These are phyloP conservation scores for Penicillium sp. DNA, from an alignment of 2,329 filamentous ascomycete species.

Conservation along the genomic window DNA sequence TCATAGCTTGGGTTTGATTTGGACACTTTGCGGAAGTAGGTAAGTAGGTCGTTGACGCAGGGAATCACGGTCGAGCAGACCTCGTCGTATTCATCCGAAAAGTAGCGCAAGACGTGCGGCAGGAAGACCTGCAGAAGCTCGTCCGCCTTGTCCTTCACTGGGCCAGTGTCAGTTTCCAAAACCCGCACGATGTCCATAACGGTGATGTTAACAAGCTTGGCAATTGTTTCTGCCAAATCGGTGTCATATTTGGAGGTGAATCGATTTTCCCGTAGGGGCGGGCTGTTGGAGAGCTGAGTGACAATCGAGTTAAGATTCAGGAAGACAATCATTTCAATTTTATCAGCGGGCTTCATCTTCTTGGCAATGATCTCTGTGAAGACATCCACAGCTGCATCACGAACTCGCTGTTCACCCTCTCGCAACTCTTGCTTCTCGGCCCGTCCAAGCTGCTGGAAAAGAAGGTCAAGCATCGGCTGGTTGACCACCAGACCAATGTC, in stretches of 20 bases:
- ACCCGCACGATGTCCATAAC: slow-evolving; percentile 84
- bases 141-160: slow-evolving; percentile 71
- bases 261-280: slow-evolving; percentile 74
- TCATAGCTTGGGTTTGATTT: slow-evolving; percentile 64
- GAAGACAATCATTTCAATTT: slow-evolving; percentile 90
- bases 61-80: slow-evolving; percentile 95
- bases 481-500: slow-evolving; percentile 94
- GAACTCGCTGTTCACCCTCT: slow-evolving; percentile 76
- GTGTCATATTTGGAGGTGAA: slow-evolving; percentile 88
- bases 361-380: slow-evolving; percentile 95
- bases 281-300: slow-evolving; percentile 78
- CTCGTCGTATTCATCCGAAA: slow-evolving; percentile 97
- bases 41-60: slow-evolving; percentile 86
- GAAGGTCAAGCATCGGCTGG: slow-evolving; percentile 76
- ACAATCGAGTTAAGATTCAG: slow-evolving; percentile 85
- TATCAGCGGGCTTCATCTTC: slow-evolving; percentile 94
- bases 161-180: slow-evolving; percentile 66
- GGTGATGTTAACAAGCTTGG: slow-evolving; percentile 90
- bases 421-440: slow-evolving; percentile 59
- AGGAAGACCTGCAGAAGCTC: slow-evolving; percentile 77
- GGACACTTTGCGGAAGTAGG: slow-evolving; percentile 80
- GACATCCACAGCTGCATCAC: slow-evolving; percentile 89
- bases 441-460: slow-evolving; percentile 86
- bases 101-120: slow-evolving; percentile 86
- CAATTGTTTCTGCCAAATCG: slow-evolving; percentile 90